A percentile compares a stretch with the other conserved stretches of the same genome.
Evolutionary conservation across 1,284 basidiomycete species (phyloP).

Genomic region (Cerrena zonata): DNA sequence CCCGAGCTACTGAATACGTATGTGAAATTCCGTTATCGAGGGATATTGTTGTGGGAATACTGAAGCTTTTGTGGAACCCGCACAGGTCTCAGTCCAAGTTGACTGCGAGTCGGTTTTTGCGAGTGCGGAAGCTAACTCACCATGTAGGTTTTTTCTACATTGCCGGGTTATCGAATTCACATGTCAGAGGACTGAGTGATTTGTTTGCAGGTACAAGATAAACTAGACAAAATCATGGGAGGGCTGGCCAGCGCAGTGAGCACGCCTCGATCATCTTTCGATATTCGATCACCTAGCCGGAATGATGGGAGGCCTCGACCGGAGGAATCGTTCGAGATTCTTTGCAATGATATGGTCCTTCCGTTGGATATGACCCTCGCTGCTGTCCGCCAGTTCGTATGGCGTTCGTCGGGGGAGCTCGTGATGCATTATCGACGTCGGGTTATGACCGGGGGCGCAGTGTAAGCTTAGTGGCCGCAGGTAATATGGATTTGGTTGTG

Average conservation of each 20-base stretch:
- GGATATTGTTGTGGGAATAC: conserved; percentile 4
- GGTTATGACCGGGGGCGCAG: not conserved
- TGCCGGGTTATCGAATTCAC: not conserved
- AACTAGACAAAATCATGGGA: conserved; percentile 59
- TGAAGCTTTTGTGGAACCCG: not conserved
- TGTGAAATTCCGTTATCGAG: conserved; percentile 23
- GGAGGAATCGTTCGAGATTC: conserved; percentile 80
- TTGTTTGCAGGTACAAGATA: conserved; percentile 76
- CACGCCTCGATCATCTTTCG: conserved; percentile 45
- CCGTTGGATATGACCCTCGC: conserved; percentile 85
- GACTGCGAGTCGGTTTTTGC: conserved; percentile 80
- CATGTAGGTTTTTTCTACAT: conserved; percentile 54
- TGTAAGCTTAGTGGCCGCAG: too few species aligned
- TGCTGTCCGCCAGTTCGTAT: conserved; percentile 80
- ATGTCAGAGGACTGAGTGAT: too few species aligned
- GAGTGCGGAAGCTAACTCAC: conserved; percentile 75
- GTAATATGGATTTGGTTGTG: too few species aligned
- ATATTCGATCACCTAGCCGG: conserved; percentile 25
- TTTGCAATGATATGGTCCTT: conserved; percentile 79
- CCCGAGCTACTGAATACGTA: conserved; percentile 76
- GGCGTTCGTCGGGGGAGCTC: conserved; percentile 77
- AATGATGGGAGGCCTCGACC: conserved; percentile 33
- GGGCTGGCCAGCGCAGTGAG: conserved; percentile 24
- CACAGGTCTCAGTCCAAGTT: conserved; percentile 73
- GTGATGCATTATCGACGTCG: conserved; percentile 61